Percentiles rank a stretch among this genome's conserved stretches.
Evolutionary conservation across 345 rosid species (phyloP).

Genomic region (Hirschfeldia incana): DNA sequence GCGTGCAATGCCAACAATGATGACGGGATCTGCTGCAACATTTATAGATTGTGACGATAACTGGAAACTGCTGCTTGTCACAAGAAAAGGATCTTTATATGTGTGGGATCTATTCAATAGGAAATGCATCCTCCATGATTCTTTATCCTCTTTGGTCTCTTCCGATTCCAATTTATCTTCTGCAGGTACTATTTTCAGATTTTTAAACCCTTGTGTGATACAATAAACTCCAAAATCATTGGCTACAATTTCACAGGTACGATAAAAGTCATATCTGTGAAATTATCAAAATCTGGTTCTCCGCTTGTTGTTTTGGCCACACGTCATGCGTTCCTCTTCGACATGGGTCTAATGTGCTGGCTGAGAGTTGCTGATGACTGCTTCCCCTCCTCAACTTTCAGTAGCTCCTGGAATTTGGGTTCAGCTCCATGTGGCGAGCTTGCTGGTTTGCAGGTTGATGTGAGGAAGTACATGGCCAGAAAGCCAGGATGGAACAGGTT

Average conservation of each 20-base stretch:
- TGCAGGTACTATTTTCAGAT: conserved; percentile 32
- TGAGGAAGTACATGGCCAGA: conserved; percentile 90
- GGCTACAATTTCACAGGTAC: conserved; percentile 51
- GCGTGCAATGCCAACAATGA: conserved; percentile 94
- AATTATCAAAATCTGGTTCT: conserved; percentile 87
- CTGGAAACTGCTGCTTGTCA: conserved; percentile 88
- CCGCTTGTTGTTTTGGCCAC: conserved; percentile 95
- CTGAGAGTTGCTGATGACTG: conserved; percentile 95
- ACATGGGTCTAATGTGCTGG: conserved; percentile 90
- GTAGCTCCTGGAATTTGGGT: conserved; percentile 92
- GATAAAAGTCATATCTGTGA: conserved; percentile 90
- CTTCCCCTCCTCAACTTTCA: conserved; percentile 94
- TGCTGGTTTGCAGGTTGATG: conserved; percentile 91
- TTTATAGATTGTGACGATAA: conserved; percentile 89
- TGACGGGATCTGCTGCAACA: conserved; percentile 92
- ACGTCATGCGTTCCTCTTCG: conserved; percentile 92
- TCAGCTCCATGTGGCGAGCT: conserved; percentile 86
- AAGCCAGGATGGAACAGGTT: conserved; percentile 99
- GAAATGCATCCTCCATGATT: conserved; percentile 74
- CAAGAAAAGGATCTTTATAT: conserved; percentile 79
- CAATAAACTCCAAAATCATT: conserved; percentile 9
- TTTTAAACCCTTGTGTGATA: neutral
- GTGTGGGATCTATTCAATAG: conserved; percentile 86
- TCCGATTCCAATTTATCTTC: conserved; percentile 54
- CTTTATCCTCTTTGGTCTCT: conserved; percentile 73